Percentiles rank a stretch among this genome's conserved stretches.
Evolutionary conservation across 257 asterid species (phyloP).

Genomic region (Lantana camara): DNA sequence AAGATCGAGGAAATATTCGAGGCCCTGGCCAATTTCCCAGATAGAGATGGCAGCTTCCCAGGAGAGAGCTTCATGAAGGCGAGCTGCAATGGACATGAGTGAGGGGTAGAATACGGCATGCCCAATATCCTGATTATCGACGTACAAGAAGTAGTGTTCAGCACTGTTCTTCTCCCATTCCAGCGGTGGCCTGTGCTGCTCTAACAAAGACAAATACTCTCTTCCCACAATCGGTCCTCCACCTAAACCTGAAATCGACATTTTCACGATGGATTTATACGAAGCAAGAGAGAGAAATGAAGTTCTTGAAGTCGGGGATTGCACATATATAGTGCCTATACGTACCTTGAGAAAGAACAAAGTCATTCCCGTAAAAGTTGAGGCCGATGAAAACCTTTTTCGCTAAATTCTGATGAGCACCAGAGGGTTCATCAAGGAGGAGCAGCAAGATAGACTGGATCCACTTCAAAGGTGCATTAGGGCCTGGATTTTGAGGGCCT

Average conservation of each 20-base stretch:
- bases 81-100: conserved; percentile 57
- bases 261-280: background rate
- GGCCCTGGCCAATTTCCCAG: conserved; percentile 98
- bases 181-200: conserved; percentile 71
- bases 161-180: conserved; percentile 90
- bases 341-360: conserved; percentile 78
- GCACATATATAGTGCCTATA: background rate
- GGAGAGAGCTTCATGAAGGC: conserved; percentile 76
- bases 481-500: conserved; percentile 94
- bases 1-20: conserved; percentile 75
- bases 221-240: conserved; percentile 84
- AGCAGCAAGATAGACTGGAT: conserved; percentile 61
- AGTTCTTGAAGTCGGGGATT: too few relatives aligned
- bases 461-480: conserved; percentile 96
- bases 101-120: conserved; percentile 93
- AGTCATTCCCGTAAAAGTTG: conserved; percentile 92
- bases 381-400: conserved; percentile 72
- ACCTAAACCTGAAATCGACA: conserved; percentile 61
- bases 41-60: conserved; percentile 90
- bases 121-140: conserved; percentile 52
- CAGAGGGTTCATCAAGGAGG: conserved; percentile 48
- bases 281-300: too few relatives aligned
- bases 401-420: conserved; percentile 39
- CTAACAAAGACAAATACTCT: conserved; percentile 75
- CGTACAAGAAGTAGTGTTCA: conserved; percentile 86